Conservation (phyloP, 2,329 filamentous ascomycete species). For the Triangularia setosa region DNA sequence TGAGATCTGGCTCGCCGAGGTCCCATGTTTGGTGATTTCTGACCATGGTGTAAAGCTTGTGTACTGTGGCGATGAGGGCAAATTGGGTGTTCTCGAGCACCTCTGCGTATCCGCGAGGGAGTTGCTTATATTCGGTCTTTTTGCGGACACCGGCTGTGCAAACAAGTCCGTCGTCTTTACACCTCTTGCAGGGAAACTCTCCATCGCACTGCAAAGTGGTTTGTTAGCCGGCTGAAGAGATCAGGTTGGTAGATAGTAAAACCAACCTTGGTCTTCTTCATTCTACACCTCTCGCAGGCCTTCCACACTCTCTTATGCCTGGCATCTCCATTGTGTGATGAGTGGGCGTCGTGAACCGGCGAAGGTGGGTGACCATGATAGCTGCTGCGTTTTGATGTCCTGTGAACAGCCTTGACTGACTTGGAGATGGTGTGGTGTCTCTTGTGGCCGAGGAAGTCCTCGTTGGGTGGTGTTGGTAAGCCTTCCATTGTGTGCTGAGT, state of each 20-base stretch:
- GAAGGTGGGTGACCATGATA: conserved; percentile 36
- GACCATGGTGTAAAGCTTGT: conserved; percentile 64
- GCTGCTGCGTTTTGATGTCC: conserved; percentile 48
- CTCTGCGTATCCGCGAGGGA: conserved; percentile 62
- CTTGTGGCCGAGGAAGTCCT: conserved; percentile 40
- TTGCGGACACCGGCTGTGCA: conserved; percentile 61
- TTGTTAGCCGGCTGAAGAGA: neutral
- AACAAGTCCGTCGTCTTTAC: conserved; percentile 61
- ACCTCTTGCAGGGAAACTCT: conserved; percentile 63
- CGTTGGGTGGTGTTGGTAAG: conserved; percentile 51
- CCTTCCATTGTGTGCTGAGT: conserved; percentile 43
- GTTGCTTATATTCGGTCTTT: conserved; percentile 66
- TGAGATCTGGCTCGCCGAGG: conserved; percentile 59
- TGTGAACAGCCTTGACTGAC: conserved; percentile 47
- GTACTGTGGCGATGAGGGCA: conserved; percentile 59
- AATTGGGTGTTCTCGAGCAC: conserved; percentile 63
- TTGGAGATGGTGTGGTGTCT: conserved; percentile 42
- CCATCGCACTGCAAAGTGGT: conserved; percentile 49
- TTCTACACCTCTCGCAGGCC: conserved; percentile 62
- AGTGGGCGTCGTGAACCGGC: conserved; percentile 38
- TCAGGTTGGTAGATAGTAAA: neutral
- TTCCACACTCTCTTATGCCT: conserved; percentile 65
- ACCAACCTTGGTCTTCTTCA: conserved; percentile 65
- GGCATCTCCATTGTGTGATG: conserved; percentile 30
- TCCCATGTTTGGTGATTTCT: conserved; percentile 56